Evolutionary conservation across 345 rosid genomes (phyloP).

Genomic region (Citrus trifoliata): DNA sequence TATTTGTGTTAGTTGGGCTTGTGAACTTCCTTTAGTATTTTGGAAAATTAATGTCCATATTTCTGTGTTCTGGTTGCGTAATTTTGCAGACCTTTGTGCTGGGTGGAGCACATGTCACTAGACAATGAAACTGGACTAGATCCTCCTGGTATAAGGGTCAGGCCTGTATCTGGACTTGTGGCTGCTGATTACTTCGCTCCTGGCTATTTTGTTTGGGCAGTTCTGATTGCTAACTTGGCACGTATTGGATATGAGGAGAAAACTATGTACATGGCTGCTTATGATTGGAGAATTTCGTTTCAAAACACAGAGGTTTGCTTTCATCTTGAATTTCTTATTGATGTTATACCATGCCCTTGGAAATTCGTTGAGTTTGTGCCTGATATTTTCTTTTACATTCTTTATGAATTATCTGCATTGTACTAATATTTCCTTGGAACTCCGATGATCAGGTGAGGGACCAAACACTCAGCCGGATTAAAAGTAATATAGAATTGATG

Average conservation of each 20-base stretch:
- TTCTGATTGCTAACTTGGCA: conserved; percentile 91
- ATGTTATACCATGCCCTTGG: background rate
- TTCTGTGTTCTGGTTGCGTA: conserved; percentile 16
- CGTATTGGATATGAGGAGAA: conserved; percentile 95
- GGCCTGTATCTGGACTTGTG: conserved; percentile 90
- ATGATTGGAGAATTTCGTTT: conserved; percentile 94
- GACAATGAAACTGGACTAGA: conserved; percentile 95
- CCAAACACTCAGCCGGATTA: conserved; percentile 76
- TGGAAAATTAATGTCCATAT: background rate
- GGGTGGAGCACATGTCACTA: conserved; percentile 96
- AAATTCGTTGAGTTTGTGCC: background rate
- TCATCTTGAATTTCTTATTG: conserved; percentile 8
- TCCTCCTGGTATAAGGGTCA: conserved; percentile 75
- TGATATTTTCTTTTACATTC: background rate
- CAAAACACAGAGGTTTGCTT: conserved; percentile 86
- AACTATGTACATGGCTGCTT: conserved; percentile 95
- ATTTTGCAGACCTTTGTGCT: conserved; percentile 74
- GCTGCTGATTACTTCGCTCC: conserved; percentile 98
- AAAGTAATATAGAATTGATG: conserved; percentile 79
- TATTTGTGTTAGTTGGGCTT: background rate
- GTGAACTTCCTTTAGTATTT: conserved; percentile 11
- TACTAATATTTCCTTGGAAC: conserved; percentile 12
- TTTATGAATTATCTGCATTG: conserved; percentile 3
- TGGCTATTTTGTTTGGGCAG: conserved; percentile 98
- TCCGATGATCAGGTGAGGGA: conserved; percentile 67